Percentiles rank a stretch among this genome's conserved stretches.
phyloP scores from a whole-genome alignment of 805 yeast genomes.

The Kluyveromyces lactis region DNA sequence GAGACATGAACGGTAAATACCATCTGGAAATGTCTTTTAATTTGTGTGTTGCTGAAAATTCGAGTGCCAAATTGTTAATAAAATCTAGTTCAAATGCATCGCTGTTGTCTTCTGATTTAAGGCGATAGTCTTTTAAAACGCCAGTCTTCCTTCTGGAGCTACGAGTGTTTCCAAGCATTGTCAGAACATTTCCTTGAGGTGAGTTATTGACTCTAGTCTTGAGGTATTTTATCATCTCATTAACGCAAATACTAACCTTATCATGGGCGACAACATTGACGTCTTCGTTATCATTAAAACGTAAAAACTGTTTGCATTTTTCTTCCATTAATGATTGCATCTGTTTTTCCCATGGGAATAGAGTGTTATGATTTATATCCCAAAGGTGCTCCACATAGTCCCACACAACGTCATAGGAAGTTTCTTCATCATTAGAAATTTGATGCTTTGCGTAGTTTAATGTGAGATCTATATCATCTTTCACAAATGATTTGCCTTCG shows the following conservation, averaged over 20 bases:
- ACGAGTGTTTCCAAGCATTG: not conserved
- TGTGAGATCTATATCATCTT: constrained; percentile 18
- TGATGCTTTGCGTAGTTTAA: constrained; percentile 3
- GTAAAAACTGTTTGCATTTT: not conserved
- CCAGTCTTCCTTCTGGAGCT: constrained; percentile 9
- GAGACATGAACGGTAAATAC: constrained; percentile 18
- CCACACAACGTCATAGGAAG: not conserved
- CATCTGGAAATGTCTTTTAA: constrained; percentile 11
- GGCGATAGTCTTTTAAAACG: constrained; percentile 13
- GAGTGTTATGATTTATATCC: constrained; percentile 1
- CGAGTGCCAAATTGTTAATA: not conserved
- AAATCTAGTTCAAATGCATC: not conserved
- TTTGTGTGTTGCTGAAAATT: not conserved
- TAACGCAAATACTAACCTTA: constrained; percentile 2
- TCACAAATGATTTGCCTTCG: constrained; percentile 15
- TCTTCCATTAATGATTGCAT: not conserved
- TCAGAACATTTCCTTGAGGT: not conserved
- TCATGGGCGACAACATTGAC: constrained; percentile 11
- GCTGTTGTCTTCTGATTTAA: constrained; percentile 13
- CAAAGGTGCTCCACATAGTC: constrained; percentile 2
- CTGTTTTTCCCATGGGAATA: constrained; percentile 3
- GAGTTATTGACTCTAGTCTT: not conserved
- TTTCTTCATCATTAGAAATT: not conserved
- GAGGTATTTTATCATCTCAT: constrained; percentile 7
- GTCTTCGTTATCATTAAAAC: not conserved